phyloP scores from a whole-genome alignment of 305 asterid genomes.

The Plantago lanceolata region DNA sequence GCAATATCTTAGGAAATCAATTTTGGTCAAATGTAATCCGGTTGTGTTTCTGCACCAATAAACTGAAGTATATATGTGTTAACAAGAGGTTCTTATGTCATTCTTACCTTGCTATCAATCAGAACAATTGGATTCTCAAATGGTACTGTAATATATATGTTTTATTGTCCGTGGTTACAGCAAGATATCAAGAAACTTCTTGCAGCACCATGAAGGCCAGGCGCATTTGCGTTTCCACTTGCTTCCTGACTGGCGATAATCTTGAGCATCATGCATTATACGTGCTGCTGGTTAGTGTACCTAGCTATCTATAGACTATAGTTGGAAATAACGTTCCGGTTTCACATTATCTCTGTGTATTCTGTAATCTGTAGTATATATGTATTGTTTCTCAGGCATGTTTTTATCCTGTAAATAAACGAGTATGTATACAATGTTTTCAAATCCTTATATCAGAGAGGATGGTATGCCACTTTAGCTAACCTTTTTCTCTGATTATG shows the following conservation, averaged over 20 bases:
- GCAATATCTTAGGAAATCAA: background rate
- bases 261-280: background rate
- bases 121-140: background rate
- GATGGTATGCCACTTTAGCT: background rate
- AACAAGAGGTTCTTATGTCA: background rate
- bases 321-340: background rate
- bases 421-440: background rate
- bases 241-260: slow-evolving; percentile 2
- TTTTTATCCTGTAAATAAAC: no score
- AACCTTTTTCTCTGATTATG: background rate
- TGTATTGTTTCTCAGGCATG: no score
- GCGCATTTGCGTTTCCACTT: background rate
- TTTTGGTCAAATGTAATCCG: background rate
- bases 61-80: background rate
- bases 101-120: background rate
- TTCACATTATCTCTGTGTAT: background rate
- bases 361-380: background rate
- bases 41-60: background rate
- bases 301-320: no score
- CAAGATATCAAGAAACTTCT: slow-evolving; percentile 78
- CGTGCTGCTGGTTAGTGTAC: background rate
- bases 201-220: slow-evolving; percentile 43
- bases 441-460: background rate
- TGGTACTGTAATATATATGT: background rate
- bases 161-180: slow-evolving; percentile 41